phyloP scores from a whole-genome alignment of 495 filamentous ascomycete species.

The Oidiodendron maius region DNA sequence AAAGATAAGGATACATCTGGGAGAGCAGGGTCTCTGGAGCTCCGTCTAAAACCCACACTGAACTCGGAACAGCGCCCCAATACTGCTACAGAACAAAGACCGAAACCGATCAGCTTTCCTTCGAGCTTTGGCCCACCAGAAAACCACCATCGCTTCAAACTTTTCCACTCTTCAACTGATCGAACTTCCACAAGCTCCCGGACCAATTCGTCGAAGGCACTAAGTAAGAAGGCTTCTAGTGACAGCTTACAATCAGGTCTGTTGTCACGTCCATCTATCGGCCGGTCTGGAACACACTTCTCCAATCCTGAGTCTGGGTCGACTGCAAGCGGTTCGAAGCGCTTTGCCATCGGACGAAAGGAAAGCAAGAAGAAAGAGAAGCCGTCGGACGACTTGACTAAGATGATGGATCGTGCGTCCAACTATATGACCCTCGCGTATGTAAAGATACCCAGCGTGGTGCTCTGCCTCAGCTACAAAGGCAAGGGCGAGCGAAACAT shows the following conservation, averaged over 20 bases:
- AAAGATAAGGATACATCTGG: conserved; percentile 14
- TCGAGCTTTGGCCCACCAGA: conserved; percentile 35
- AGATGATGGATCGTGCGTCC: conserved; percentile 93
- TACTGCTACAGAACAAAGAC: conserved; percentile 31
- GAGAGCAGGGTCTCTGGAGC: conserved; percentile 63
- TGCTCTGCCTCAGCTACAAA: conserved; percentile 94
- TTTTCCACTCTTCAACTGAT: conserved; percentile 38
- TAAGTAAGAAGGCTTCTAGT: conserved; percentile 56
- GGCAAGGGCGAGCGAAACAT: conserved; percentile 91
- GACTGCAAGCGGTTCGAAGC: conserved; percentile 44
- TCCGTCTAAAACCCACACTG: conserved; percentile 73
- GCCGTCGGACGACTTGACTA: conserved; percentile 84
- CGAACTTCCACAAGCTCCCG: conserved; percentile 19
- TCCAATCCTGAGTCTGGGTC: conserved; percentile 34
- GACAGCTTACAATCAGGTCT: conserved; percentile 55
- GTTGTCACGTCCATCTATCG: conserved; percentile 40
- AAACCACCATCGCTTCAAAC: conserved; percentile 43
- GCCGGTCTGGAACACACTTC: conserved; percentile 41
- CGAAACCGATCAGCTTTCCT: conserved; percentile 44
- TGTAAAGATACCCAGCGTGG: conserved; percentile 89
- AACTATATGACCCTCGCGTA: conserved; percentile 97
- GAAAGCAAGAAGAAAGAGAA: conserved; percentile 42
- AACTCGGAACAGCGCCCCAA: conserved; percentile 49
- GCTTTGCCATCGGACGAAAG: conserved; percentile 43
- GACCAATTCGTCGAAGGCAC: conserved; percentile 28